Conservation (phyloP, 345 rosid species). For the Eucalyptus marginata region DNA sequence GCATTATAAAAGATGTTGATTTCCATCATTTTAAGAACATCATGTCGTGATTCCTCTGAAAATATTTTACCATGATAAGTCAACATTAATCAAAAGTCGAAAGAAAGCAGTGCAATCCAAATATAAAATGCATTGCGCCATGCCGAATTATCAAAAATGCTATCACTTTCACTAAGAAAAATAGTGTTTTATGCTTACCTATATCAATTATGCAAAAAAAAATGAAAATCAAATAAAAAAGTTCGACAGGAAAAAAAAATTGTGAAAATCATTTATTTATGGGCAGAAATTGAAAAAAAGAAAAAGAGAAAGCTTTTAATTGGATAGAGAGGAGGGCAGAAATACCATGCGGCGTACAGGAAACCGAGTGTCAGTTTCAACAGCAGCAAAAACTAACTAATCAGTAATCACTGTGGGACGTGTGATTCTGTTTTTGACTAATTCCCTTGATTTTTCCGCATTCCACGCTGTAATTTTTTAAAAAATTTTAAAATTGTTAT, state of each 20-base stretch:
- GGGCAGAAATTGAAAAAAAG: background rate
- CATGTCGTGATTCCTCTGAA: background rate
- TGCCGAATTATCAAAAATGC: background rate
- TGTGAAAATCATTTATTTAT: background rate
- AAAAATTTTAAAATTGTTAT: no score
- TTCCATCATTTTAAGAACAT: background rate
- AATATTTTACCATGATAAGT: background rate
- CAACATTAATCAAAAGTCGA: background rate
- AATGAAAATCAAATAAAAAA: background rate
- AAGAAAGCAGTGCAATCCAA: accelerated
- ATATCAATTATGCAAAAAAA: background rate
- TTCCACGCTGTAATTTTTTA: background rate
- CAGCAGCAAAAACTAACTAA: background rate
- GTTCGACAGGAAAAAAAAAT: background rate
- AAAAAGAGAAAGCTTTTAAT: background rate
- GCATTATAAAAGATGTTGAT: background rate
- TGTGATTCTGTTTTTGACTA: background rate
- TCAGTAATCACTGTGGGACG: background rate
- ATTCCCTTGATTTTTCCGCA: background rate
- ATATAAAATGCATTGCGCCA: accelerated
- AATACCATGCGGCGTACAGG: background rate
- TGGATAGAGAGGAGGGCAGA: background rate
- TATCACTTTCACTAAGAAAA: background rate
- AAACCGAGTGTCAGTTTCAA: background rate
- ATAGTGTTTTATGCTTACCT: no score